These are phyloP conservation scores for Boletus fagicola DNA, from an alignment of 768 basidiomycete genomes.

Conservation along the genomic window DNA sequence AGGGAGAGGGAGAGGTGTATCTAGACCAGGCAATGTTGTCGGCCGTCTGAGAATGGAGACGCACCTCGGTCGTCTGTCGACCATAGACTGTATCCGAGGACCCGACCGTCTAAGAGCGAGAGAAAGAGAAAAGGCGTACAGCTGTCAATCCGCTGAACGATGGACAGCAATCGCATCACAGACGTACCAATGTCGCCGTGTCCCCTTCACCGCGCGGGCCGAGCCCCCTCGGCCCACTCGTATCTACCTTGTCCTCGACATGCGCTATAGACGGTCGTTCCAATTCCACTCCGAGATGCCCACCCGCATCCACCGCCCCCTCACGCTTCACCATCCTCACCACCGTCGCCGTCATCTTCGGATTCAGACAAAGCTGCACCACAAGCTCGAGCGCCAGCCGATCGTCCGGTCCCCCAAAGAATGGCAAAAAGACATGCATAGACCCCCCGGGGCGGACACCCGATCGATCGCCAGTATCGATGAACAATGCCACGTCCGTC, in stretches of 20 bases:
- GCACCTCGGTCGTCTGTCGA: constrained; percentile 57
- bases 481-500: constrained; percentile 81
- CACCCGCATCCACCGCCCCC: constrained; percentile 8
- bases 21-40: constrained; percentile 75
- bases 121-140: too few relatives aligned
- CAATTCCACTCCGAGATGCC: neutral
- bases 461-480: constrained; percentile 56
- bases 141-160: neutral
- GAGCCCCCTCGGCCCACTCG: neutral
- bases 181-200: constrained; percentile 9
- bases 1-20: constrained; percentile 43
- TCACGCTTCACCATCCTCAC: constrained; percentile 60
- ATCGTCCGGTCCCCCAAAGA: constrained; percentile 95
- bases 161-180: neutral
- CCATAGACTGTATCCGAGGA: constrained; percentile 74
- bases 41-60: constrained; percentile 77
- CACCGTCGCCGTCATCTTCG: constrained; percentile 67
- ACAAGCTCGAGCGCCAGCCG: constrained; percentile 82
- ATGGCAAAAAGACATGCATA: constrained; percentile 80
- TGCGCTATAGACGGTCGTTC: constrained; percentile 28
- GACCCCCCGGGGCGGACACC: constrained; percentile 27
- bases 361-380: constrained; percentile 66
- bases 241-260: constrained; percentile 7
- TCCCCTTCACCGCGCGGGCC: neutral
- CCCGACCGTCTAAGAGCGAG: constrained; percentile 28